These are phyloP conservation scores for Fusarium praegraminearum DNA, from an alignment of 2,329 filamentous ascomycete genomes.

Conservation along the genomic window DNA sequence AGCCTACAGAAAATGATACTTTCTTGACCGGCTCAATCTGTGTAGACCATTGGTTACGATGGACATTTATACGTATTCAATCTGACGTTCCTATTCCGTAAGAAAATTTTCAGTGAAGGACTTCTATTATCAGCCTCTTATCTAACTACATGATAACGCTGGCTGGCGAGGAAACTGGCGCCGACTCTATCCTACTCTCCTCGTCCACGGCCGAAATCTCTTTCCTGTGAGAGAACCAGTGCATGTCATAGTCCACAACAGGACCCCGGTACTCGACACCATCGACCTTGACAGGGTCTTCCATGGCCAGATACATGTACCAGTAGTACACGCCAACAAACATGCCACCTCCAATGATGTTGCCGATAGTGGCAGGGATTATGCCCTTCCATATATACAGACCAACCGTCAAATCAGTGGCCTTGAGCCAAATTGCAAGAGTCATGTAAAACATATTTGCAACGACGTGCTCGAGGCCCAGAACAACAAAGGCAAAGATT, in stretches of 20 bases:
- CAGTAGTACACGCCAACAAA: conserved; percentile 60
- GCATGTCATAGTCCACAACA: conserved; percentile 11
- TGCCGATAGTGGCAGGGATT: conserved; percentile 65
- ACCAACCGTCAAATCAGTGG: conserved; percentile 58
- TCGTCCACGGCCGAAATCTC: conserved; percentile 30
- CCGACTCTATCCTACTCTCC: conserved; percentile 32
- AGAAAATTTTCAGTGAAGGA: too few relatives aligned
- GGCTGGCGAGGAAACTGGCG: conserved; percentile 12
- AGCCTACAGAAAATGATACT: not conserved
- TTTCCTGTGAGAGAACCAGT: conserved; percentile 12
- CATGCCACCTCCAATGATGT: conserved; percentile 64
- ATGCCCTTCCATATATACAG: conserved; percentile 70
- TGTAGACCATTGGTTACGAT: too few relatives aligned
- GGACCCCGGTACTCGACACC: conserved; percentile 23
- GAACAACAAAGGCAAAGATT: conserved; percentile 65
- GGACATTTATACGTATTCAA: too few relatives aligned
- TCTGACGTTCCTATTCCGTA: too few relatives aligned
- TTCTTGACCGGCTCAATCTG: not conserved
- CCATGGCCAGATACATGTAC: conserved; percentile 42
- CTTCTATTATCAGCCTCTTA: not conserved
- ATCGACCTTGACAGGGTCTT: conserved; percentile 29
- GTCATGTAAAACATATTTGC: conserved; percentile 69
- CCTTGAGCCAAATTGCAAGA: conserved; percentile 62
- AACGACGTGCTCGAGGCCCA: conserved; percentile 67
- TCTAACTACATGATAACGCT: conserved; percentile 4